A percentile compares a stretch with the other conserved stretches of the same genome.
These are phyloP conservation scores for Arabidopsis thaliana DNA, from an alignment of 345 rosid genomes.

Conservation along the genomic window DNA sequence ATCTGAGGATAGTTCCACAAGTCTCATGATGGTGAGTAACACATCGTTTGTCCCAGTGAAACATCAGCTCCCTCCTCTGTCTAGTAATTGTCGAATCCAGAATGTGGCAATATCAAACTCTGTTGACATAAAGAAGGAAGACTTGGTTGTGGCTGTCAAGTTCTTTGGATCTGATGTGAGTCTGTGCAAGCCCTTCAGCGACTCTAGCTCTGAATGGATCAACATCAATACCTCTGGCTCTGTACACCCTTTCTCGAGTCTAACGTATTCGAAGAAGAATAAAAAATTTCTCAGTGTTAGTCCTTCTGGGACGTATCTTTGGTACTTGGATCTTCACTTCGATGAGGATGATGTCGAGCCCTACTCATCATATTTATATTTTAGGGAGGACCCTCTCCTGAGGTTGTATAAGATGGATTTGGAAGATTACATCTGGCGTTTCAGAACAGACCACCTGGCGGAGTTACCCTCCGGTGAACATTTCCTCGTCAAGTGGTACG, in stretches of 20 bases:
- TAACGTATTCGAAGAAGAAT: constrained; percentile 3
- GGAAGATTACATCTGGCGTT: background rate
- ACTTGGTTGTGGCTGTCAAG: constrained; percentile 16
- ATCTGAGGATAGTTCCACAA: background rate
- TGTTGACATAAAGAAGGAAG: background rate
- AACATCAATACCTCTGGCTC: constrained; percentile 8
- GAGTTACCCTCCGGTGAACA: constrained; percentile 8
- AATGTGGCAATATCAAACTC: constrained; percentile 7
- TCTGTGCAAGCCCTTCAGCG: constrained; percentile 11
- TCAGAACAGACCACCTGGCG: background rate
- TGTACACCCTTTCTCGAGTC: constrained; percentile 14
- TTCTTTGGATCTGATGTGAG: constrained; percentile 2
- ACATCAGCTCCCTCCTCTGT: background rate
- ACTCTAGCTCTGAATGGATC: background rate
- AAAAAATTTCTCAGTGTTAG: background rate
- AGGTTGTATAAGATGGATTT: background rate
- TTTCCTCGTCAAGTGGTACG: constrained; percentile 8
- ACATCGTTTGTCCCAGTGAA: background rate
- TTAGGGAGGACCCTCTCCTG: background rate
- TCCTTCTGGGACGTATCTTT: background rate
- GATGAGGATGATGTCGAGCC: background rate
- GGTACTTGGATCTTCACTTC: background rate
- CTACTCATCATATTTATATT: background rate
- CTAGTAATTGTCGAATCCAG: background rate
- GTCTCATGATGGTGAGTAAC: constrained; percentile 3